Conservation (phyloP, 2,329 filamentous ascomycete species). For the Sclerotinia glacialis region DNA sequence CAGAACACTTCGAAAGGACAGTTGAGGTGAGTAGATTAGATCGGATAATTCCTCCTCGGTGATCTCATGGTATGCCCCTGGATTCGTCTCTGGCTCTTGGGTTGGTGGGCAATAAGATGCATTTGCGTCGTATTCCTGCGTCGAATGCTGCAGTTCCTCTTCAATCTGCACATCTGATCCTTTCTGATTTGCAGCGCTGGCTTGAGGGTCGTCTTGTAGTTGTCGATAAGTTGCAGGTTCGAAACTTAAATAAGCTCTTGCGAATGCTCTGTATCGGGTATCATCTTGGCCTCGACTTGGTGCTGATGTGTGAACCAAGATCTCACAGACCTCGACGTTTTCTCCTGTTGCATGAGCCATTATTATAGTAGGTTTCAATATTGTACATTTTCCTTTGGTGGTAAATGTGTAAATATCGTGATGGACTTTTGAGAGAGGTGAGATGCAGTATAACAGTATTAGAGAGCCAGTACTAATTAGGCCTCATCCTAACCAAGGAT, state of each 20-base stretch:
- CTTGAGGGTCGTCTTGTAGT: conserved; percentile 18
- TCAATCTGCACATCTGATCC: conserved; percentile 38
- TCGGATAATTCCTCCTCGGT: conserved; percentile 1
- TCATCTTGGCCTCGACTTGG: conserved; percentile 38
- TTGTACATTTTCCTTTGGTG: not conserved
- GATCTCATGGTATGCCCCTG: not conserved
- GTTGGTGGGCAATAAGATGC: conserved; percentile 29
- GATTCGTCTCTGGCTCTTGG: conserved; percentile 17
- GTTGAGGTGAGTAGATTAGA: conserved; percentile 26
- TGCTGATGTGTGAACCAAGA: conserved; percentile 38
- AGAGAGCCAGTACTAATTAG: not conserved
- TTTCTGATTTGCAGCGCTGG: not conserved
- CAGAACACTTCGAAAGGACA: conserved; percentile 36
- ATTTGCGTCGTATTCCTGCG: conserved; percentile 30
- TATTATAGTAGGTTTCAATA: not conserved
- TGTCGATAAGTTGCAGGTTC: conserved; percentile 25
- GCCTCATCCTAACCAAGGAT: not conserved
- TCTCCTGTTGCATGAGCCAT: conserved; percentile 30
- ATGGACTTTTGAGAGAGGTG: no score
- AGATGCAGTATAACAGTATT: not conserved
- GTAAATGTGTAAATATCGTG: not conserved
- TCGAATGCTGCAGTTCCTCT: conserved; percentile 26
- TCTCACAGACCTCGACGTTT: conserved; percentile 39
- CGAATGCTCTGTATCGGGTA: conserved; percentile 37
- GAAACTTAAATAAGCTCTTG: conserved; percentile 37